Percentiles rank a stretch among this genome's conserved stretches.
Conservation (phyloP, 2,329 filamentous ascomycete genomes). For the Penicillium sp. region DNA sequence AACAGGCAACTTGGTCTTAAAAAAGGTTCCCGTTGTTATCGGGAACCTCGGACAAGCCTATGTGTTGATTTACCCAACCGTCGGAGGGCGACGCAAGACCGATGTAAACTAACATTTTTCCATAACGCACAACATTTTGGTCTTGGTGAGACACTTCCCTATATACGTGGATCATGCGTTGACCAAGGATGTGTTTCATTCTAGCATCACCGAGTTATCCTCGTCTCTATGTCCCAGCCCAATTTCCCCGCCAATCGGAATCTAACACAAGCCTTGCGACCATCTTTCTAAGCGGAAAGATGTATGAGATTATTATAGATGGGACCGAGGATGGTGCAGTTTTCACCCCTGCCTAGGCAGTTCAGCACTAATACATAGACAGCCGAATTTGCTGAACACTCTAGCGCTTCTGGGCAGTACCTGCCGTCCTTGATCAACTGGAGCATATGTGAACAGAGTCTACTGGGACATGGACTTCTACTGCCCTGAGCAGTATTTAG, state of each 20-base stretch:
- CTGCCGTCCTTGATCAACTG: too few species aligned
- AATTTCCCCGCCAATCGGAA: background rate
- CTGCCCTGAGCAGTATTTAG: too few species aligned
- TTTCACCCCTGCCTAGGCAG: too few species aligned
- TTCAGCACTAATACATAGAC: too few species aligned
- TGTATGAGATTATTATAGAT: too few species aligned
- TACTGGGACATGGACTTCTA: too few species aligned
- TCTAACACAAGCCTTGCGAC: too few species aligned
- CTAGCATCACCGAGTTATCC: constrained; percentile 24
- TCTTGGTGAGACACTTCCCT: constrained; percentile 14
- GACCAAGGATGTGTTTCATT: constrained; percentile 1
- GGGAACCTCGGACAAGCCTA: constrained; percentile 13
- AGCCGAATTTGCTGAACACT: too few species aligned
- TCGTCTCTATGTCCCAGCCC: constrained; percentile 23
- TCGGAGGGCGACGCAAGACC: constrained; percentile 20
- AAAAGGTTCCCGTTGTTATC: constrained; percentile 14
- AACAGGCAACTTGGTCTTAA: constrained; percentile 19
- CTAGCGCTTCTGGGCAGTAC: too few species aligned
- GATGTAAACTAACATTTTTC: constrained; percentile 30
- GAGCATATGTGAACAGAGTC: too few species aligned
- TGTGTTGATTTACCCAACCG: constrained; percentile 17
- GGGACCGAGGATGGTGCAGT: too few species aligned
- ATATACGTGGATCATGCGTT: background rate
- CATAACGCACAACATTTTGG: constrained; percentile 30
- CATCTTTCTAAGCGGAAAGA: too few species aligned